Conservation (phyloP, 495 filamentous ascomycete genomes). For the Evernia prunastri region DNA sequence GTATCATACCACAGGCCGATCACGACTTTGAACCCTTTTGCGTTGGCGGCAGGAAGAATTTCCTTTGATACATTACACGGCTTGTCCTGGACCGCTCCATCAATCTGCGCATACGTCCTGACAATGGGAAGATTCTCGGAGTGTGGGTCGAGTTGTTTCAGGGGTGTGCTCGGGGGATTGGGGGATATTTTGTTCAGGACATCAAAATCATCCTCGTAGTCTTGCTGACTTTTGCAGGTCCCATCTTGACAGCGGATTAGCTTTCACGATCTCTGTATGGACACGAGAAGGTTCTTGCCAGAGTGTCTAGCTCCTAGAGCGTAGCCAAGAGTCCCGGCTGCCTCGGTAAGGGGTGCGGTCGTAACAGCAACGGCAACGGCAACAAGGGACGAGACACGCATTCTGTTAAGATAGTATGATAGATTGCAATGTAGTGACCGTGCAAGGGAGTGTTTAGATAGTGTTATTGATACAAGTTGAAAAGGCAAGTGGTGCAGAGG, state of each 20-base stretch:
- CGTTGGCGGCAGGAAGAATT: constrained; percentile 65
- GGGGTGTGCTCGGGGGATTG: background rate
- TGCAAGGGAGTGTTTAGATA: constrained; percentile 7
- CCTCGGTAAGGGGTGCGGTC: constrained; percentile 38
- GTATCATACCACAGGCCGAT: constrained; percentile 64
- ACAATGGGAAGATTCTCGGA: constrained; percentile 39
- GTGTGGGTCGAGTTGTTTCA: constrained; percentile 1
- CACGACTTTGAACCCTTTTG: constrained; percentile 66
- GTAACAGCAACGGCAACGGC: constrained; percentile 40
- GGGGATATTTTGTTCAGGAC: constrained; percentile 42
- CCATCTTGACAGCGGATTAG: constrained; percentile 36
- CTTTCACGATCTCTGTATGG: background rate
- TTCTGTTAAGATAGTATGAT: constrained; percentile 21
- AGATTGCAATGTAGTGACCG: constrained; percentile 9
- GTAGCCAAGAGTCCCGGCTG: constrained; percentile 44
- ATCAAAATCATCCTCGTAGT: constrained; percentile 67
- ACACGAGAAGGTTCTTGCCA: constrained; percentile 12
- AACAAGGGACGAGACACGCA: constrained; percentile 41
- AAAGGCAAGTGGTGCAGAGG: constrained; percentile 5
- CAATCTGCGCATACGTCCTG: constrained; percentile 61
- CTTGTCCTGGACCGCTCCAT: constrained; percentile 29
- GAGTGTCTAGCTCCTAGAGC: constrained; percentile 44
- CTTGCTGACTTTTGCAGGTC: constrained; percentile 55
- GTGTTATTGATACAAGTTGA: constrained; percentile 13
- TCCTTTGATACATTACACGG: constrained; percentile 58